Evolutionary conservation across 345 rosid species (phyloP).

Genomic region (Moricandia arvensis): DNA sequence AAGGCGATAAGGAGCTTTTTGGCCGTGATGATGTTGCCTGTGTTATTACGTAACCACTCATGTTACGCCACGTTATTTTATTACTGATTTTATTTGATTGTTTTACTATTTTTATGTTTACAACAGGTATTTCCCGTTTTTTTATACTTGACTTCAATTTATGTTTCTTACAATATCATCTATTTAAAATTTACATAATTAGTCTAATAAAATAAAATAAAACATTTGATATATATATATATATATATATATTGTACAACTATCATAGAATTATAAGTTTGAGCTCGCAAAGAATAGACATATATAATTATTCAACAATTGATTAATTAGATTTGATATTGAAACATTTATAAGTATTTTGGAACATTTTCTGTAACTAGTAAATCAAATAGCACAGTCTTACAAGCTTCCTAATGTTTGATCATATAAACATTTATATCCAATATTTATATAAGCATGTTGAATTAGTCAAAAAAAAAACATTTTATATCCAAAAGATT

Average conservation of each 20-base stretch:
- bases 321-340: not conserved
- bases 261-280: not conserved
- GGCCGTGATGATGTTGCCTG: conserved; percentile 39
- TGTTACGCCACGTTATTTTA: conserved; percentile 39
- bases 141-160: not conserved
- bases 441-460: too few species aligned
- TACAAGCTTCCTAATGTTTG: not conserved
- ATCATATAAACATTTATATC: too few species aligned
- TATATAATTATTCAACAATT: not conserved
- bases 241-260: not conserved
- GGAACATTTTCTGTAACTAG: not conserved
- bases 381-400: not conserved
- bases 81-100: not conserved
- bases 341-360: not conserved
- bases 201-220: not conserved
- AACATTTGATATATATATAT: not conserved
- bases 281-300: not conserved
- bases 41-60: conserved; percentile 40
- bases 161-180: not conserved
- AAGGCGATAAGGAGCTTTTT: conserved; percentile 35
- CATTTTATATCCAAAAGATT: not conserved
- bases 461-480: too few species aligned
- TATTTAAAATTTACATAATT: not conserved
- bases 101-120: not conserved
- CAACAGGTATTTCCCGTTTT: not conserved